A percentile compares a stretch with the other conserved stretches of the same genome.
Conservation (phyloP, 768 basidiomycete genomes). For the Leucocoprinus birnbaumii region DNA sequence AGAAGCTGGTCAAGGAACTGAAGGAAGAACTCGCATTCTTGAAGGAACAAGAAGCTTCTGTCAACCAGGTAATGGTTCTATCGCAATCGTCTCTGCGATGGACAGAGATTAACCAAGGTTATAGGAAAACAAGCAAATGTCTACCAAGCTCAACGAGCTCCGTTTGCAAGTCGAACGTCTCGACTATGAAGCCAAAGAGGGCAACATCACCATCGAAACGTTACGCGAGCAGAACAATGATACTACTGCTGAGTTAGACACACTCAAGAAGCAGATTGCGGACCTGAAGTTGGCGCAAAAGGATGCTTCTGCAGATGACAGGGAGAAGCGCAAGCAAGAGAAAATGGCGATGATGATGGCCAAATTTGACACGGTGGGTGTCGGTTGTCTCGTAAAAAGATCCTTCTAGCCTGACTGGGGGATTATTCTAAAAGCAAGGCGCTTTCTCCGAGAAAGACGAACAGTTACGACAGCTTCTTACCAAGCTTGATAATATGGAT, state of each 20-base stretch:
- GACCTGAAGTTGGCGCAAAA: conserved; percentile 82
- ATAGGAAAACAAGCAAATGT: conserved; percentile 94
- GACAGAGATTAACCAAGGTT: conserved; percentile 2
- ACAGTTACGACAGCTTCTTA: conserved; percentile 79
- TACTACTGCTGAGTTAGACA: conserved; percentile 83
- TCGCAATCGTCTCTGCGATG: not conserved
- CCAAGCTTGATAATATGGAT: conserved; percentile 83
- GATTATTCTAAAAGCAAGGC: conserved; percentile 57
- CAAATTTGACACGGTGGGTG: conserved; percentile 88
- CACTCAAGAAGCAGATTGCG: conserved; percentile 74
- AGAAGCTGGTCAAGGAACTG: conserved; percentile 85
- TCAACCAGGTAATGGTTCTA: conserved; percentile 58
- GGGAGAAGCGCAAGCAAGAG: conserved; percentile 98
- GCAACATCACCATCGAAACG: conserved; percentile 88
- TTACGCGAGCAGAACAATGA: conserved; percentile 94
- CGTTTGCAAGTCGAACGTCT: conserved; percentile 88
- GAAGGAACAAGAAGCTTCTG: conserved; percentile 83
- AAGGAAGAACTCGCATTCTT: conserved; percentile 86
- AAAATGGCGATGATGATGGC: conserved; percentile 99
- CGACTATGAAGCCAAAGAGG: conserved; percentile 95
- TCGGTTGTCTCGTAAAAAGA: not conserved
- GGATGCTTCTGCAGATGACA: conserved; percentile 88
- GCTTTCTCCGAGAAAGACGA: conserved; percentile 95
- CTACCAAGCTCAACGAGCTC: conserved; percentile 89
- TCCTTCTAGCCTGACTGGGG: conserved; percentile 1